Evolutionary conservation across 306 rosid genomes (phyloP), one percentile per base, ranked within the genome.

Genomic region (Fagus crenata): DNA sequence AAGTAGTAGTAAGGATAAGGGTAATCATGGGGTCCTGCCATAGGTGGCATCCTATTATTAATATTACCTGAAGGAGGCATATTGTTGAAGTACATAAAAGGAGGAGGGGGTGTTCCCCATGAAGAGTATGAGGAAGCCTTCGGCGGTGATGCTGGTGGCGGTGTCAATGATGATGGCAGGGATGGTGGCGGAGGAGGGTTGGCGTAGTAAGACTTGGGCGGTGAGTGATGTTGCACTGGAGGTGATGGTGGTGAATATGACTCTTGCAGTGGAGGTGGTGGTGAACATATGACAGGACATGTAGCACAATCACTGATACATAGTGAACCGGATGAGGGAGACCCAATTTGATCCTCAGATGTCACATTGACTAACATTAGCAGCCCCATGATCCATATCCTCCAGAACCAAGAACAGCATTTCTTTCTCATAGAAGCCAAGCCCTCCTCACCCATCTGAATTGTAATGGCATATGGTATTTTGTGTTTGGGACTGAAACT

Each of bases 241-340:
- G 83, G 60, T 51, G 82, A 13, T 7, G 90, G 87, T 3, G 90
- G 96, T 14, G 89, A 80, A 58, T 13, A 1, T 59, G 78, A 61
- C 49, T 77, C 76, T 28, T 80, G 73, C 1, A 73, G 74, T 58
- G 86, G 77, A 32, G 91, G 86, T 32, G 98, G 92, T 55, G 90
- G 88, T 12, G 98, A 77, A 55, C 98, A 93, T 9, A 93, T 84
- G 53, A 78, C 76, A 1, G 98, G 98, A 76, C 97, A 93, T 67
- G 98, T 85, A 69, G 76, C 65, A 76, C 97, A 93, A 1, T 90
- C 93, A 75, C 93, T 91, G 18, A 90, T 89, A 77, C 98, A 93
- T 6, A 84, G 76, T 68, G 77, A 76, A 59, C 81, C 81, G 69
- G 73, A 41, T 22, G 85, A 65, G 32, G 90, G 82, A 0, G 71